phyloP scores from a whole-genome alignment of 2,329 filamentous ascomycete species.

The Cladophialophora psammophila region DNA sequence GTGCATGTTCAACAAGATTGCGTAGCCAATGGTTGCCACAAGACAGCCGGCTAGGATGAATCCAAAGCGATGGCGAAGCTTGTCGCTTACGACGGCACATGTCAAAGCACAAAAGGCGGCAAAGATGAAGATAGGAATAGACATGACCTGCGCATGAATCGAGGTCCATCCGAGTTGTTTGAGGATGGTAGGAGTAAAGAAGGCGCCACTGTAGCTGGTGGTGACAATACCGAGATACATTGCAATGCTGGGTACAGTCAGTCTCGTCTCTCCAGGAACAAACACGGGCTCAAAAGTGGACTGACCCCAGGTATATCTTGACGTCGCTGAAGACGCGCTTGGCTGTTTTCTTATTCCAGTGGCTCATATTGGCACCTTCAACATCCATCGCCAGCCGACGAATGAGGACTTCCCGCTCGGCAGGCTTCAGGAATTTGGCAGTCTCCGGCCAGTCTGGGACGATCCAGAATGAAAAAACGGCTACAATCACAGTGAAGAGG shows the following conservation, averaged over 20 bases:
- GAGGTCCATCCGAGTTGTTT: slow-evolving; percentile 46
- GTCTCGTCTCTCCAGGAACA: slow-evolving; percentile 41
- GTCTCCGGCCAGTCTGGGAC: slow-evolving; percentile 47
- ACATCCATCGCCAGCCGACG: slow-evolving; percentile 45
- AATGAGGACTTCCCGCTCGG: slow-evolving; percentile 46
- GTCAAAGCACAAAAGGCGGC: slow-evolving; percentile 43
- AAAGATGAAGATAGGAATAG: slow-evolving; percentile 47
- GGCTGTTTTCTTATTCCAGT: slow-evolving; percentile 43
- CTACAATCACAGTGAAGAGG: slow-evolving; percentile 44
- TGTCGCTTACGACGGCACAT: slow-evolving; percentile 44
- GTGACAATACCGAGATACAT: slow-evolving; percentile 48
- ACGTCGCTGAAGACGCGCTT: slow-evolving; percentile 45
- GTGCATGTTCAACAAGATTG: slow-evolving; percentile 46
- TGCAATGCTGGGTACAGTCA: slow-evolving; percentile 27
- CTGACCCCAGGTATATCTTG: slow-evolving; percentile 46
- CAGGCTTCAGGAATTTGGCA: slow-evolving; percentile 44
- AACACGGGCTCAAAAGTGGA: slow-evolving; percentile 16
- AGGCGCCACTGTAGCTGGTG: slow-evolving; percentile 45
- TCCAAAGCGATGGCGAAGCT: slow-evolving; percentile 46
- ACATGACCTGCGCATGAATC: slow-evolving; percentile 46
- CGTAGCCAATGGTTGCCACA: slow-evolving; percentile 46
- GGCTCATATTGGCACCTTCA: slow-evolving; percentile 42
- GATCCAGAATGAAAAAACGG: slow-evolving; percentile 42
- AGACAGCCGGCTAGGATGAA: slow-evolving; percentile 49
- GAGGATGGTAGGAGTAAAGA: slow-evolving; percentile 49